These are phyloP conservation scores for Chrysanthemum seticuspe DNA, from an alignment of 129 eudicot genomes.

Conservation along the genomic window DNA sequence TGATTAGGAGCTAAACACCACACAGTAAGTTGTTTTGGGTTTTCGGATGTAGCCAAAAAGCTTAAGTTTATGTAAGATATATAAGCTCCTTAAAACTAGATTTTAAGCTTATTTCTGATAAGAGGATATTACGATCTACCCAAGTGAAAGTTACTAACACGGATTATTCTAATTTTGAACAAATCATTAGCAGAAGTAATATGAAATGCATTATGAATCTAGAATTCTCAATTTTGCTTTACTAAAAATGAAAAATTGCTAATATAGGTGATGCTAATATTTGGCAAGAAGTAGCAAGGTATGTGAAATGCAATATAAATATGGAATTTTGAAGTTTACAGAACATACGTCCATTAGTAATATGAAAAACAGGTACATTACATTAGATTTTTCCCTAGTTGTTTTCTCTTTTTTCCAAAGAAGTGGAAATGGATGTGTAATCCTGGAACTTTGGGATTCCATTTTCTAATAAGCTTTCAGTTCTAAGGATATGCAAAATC, in stretches of 20 bases:
- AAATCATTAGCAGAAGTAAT: neutral
- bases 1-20: no score
- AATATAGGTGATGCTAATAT: no score
- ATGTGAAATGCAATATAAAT: no score
- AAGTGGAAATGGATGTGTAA: slow-evolving; percentile 8
- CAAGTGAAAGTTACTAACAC: neutral
- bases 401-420: slow-evolving; percentile 8
- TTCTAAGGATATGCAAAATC: slow-evolving; percentile 8
- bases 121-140: no score
- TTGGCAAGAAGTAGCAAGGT: no score
- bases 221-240: neutral
- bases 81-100: no score
- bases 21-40: no score
- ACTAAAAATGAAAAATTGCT: neutral
- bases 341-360: neutral
- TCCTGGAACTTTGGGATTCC: neutral
- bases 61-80: no score
- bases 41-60: no score
- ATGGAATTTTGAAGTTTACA: neutral
- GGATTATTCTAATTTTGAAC: neutral
- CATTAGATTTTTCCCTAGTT: neutral
- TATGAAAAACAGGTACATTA: neutral
- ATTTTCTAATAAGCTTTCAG: slow-evolving; percentile 6
- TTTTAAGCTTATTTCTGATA: no score
- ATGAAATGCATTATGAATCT: neutral